Percentiles rank a stretch among this genome's conserved stretches.
Conservation (phyloP, 441 rosid species). For the Capsella rubella region DNA sequence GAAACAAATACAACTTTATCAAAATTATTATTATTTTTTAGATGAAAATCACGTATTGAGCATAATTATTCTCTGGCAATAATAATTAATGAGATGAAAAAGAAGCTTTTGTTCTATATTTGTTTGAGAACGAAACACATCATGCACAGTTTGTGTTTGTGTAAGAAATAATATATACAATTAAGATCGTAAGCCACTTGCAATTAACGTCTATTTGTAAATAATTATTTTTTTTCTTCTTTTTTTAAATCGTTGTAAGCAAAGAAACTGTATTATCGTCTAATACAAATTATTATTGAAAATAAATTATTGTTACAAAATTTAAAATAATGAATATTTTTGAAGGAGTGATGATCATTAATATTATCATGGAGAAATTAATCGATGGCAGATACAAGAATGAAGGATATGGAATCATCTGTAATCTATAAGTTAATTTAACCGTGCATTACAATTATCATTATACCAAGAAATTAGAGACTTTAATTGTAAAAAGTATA, state of each 20-base stretch:
- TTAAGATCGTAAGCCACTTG: conserved; percentile 9
- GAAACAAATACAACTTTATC: conserved; percentile 18
- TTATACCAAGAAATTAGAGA: neutral
- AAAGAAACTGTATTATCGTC: neutral
- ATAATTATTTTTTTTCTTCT: neutral
- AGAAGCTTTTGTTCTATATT: conserved; percentile 34
- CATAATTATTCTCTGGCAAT: conserved; percentile 27
- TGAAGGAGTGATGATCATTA: neutral
- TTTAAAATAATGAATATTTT: neutral
- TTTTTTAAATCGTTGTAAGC: neutral
- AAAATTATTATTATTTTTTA: neutral
- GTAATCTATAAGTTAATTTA: neutral
- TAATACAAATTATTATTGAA: neutral
- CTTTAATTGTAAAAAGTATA: neutral
- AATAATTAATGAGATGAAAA: conserved; percentile 35
- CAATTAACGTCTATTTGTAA: neutral
- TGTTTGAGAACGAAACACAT: conserved; percentile 27
- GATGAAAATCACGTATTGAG: neutral
- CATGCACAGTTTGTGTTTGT: conserved; percentile 23
- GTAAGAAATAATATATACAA: neutral
- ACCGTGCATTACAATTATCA: neutral
- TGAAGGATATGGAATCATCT: neutral
- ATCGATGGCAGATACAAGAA: neutral
- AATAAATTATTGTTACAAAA: neutral
- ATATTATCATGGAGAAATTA: neutral